A percentile compares a stretch with the other conserved stretches of the same genome.
phyloP scores from a whole-genome alignment of 345 rosid genomes.

The Noccaea caerulescens region DNA sequence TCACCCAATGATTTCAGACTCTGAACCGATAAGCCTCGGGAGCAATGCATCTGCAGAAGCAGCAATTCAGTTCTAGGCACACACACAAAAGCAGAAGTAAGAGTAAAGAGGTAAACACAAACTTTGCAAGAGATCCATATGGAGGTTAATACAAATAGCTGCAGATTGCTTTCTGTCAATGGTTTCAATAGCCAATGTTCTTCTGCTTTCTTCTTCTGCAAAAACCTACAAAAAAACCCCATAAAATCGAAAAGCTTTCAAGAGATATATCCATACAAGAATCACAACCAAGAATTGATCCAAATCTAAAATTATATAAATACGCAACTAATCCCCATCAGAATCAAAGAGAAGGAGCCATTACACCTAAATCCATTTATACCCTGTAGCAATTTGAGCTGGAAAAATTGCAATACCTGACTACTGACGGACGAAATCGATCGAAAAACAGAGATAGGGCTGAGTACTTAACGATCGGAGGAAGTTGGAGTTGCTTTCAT shows the following conservation, averaged over 20 bases:
- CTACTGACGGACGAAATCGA: conserved; percentile 58
- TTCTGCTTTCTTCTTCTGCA: conserved; percentile 32
- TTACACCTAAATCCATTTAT: neutral
- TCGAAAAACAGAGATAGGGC: conserved; percentile 69
- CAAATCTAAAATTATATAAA: too few species aligned
- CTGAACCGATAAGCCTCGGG: conserved; percentile 56
- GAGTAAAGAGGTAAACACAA: conserved; percentile 32
- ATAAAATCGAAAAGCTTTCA: neutral
- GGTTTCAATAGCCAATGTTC: conserved; percentile 71
- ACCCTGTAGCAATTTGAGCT: neutral
- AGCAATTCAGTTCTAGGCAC: conserved; percentile 32
- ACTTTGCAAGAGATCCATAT: conserved; percentile 84
- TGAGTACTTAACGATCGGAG: conserved; percentile 73
- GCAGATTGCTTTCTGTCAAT: conserved; percentile 68
- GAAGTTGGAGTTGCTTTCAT: conserved; percentile 57
- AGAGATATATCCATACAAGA: neutral
- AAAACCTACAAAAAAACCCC: conserved; percentile 42
- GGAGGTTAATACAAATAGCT: conserved; percentile 68
- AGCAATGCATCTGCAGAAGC: conserved; percentile 50
- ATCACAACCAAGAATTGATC: neutral
- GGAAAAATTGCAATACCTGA: conserved; percentile 45
- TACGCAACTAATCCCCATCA: too few species aligned
- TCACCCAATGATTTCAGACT: conserved; percentile 61
- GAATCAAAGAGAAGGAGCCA: neutral
- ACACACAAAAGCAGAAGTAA: conserved; percentile 13